Evolutionary conservation across 176 grass and related monocot species (phyloP), one percentile per base, ranked within the genome.

Genomic region (Echinochloa phyllopogon): DNA sequence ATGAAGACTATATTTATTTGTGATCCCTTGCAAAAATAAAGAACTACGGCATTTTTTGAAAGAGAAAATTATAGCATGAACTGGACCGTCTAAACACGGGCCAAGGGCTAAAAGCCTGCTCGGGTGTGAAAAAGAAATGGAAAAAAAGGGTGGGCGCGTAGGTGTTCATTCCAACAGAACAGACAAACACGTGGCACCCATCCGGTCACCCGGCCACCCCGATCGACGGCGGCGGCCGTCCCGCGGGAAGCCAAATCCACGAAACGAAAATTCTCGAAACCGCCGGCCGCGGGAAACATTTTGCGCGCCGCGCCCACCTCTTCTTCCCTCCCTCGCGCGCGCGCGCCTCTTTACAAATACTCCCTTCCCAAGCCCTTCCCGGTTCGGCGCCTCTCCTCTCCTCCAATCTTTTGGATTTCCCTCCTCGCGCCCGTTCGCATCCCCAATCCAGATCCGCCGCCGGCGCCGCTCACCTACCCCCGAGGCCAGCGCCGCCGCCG

Each of bases 241-340:
- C 27, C 70, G 63, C 63, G 78, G 78, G 63, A 81, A 81, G 47
- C 78, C 45, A 68, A 81, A 68, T 55, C 36, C 13, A 25, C 48
- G 47, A 55, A 68, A 68, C 63, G 33, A 68, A 68, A 81, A 68
- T 41, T 25, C 63, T 81, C 49, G 12, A 68, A 81, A 55, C 48
- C 64, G 20, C 33, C 63, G 29, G 47, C 78, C 47, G 78, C 78
- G 78, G 77, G 78, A 81, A 80, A 68, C 63, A 81, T 81, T 80
- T 55, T 36, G 45, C 25, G 47, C 63, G 47, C 63, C 27, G 44
- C 25, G 61, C 77, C 77, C 25, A 33, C 42, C 20, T 47, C 12
- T 10, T 47, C 25, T 50, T 23, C 43, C 16, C 4, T 8, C 50
- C 29, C 17, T 10, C 58, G 40, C 77, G 62, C 62, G 45, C 72